Conservation (phyloP, 805 yeast genomes). For the Grigorovia jiainica region DNA sequence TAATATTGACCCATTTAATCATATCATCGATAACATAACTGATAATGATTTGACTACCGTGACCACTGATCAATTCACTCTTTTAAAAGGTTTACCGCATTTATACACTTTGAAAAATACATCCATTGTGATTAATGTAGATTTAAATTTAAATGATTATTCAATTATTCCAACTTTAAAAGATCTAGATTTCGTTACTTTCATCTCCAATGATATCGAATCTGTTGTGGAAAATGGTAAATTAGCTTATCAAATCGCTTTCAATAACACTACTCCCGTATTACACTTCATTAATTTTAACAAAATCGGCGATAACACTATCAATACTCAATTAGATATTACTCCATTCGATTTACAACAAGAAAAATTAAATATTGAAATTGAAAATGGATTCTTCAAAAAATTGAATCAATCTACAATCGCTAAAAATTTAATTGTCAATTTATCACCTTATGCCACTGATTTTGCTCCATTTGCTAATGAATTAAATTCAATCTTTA, state of each 20-base stretch:
- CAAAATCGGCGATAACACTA: slow-evolving; percentile 2
- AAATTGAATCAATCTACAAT: neutral
- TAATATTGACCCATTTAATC: slow-evolving; percentile 26
- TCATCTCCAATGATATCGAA: slow-evolving; percentile 54
- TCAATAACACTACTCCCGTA: slow-evolving; percentile 43
- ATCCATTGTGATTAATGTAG: slow-evolving; percentile 53
- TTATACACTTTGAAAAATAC: slow-evolving; percentile 34
- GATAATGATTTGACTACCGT: slow-evolving; percentile 34
- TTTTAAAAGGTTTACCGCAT: slow-evolving; percentile 53
- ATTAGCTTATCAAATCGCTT: slow-evolving; percentile 50
- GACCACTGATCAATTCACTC: slow-evolving; percentile 41
- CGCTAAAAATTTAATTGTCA: slow-evolving; percentile 30
- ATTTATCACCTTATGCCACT: slow-evolving; percentile 50
- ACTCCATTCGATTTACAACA: neutral
- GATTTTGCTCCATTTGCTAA: slow-evolving; percentile 33
- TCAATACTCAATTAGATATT: slow-evolving; percentile 1
- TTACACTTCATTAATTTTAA: slow-evolving; percentile 52
- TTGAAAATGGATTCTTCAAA: neutral
- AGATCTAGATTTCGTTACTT: slow-evolving; percentile 52
- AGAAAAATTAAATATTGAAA: neutral
- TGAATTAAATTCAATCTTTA: slow-evolving; percentile 10
- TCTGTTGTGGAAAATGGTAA: slow-evolving; percentile 48
- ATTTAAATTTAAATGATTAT: slow-evolving; percentile 52
- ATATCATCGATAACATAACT: neutral
- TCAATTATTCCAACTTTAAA: slow-evolving; percentile 62